These are phyloP conservation scores for Metschnikowia vanudenii DNA, from an alignment of 805 yeast genomes.

Conservation along the genomic window DNA sequence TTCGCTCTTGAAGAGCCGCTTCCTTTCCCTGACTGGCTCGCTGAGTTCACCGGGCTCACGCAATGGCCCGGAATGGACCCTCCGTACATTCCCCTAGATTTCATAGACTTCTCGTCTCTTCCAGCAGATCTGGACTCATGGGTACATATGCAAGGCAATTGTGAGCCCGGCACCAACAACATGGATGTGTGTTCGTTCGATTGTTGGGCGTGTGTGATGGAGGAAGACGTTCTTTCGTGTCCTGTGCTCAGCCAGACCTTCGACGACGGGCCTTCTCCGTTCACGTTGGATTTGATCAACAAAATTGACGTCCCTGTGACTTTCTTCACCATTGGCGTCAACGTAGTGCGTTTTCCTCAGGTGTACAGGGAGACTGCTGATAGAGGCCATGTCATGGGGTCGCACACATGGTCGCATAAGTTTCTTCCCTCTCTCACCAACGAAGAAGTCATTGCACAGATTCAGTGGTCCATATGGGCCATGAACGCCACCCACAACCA, in stretches of 20 bases:
- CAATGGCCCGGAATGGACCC: slow-evolving; percentile 89
- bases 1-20: slow-evolving; percentile 17
- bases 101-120: slow-evolving; percentile 54
- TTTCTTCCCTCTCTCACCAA: slow-evolving; percentile 75
- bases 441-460: slow-evolving; percentile 81
- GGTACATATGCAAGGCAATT: slow-evolving; percentile 55
- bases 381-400: slow-evolving; percentile 76
- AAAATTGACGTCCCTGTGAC: slow-evolving; percentile 58
- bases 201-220: slow-evolving; percentile 73
- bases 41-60: slow-evolving; percentile 65
- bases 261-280: slow-evolving; percentile 90
- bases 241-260: slow-evolving; percentile 78
- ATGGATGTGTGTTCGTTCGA: slow-evolving; percentile 71
- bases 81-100: slow-evolving; percentile 81
- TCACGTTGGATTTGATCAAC: slow-evolving; percentile 59
- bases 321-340: slow-evolving; percentile 82
- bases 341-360: slow-evolving; percentile 75
- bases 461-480: slow-evolving; percentile 97
- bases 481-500: slow-evolving; percentile 92
- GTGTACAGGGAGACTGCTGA: slow-evolving; percentile 55
- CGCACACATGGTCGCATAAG: slow-evolving; percentile 93
- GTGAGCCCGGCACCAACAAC: slow-evolving; percentile 48
- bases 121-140: slow-evolving; percentile 40
- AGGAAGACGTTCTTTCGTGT: slow-evolving; percentile 77
- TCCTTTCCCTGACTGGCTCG: slow-evolving; percentile 80